Conservation (phyloP, 2,329 filamentous ascomycete genomes). For the Aspergillus cejpii region DNA sequence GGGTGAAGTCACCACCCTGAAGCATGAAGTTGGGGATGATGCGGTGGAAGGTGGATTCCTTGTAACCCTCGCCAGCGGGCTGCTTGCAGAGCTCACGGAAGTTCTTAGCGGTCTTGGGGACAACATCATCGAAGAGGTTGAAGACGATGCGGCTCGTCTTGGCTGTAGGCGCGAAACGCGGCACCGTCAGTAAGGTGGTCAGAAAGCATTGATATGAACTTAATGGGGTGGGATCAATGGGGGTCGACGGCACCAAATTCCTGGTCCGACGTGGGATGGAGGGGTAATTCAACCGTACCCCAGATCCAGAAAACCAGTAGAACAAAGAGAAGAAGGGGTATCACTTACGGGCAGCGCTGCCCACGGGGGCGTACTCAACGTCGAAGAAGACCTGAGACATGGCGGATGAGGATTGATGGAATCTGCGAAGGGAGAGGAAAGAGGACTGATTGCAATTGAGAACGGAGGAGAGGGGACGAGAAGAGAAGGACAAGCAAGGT, state of each 20-base stretch:
- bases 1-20: constrained; percentile 93
- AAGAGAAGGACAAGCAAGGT: constrained; percentile 39
- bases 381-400: constrained; percentile 76
- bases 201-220: constrained; percentile 6
- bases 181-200: constrained; percentile 19
- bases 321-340: constrained; percentile 8
- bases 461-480: constrained; percentile 30
- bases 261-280: not conserved
- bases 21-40: constrained; percentile 93
- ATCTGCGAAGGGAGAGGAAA: constrained; percentile 44
- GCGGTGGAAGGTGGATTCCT: constrained; percentile 80
- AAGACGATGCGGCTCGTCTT: constrained; percentile 79
- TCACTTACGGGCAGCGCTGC: constrained; percentile 27
- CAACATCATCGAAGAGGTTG: constrained; percentile 74
- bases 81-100: constrained; percentile 77
- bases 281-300: constrained; percentile 13
- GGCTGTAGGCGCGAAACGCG: constrained; percentile 42
- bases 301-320: constrained; percentile 9
- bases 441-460: constrained; percentile 26
- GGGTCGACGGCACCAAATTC: too few species aligned
- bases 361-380: constrained; percentile 51
- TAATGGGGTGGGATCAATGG: too few species aligned
- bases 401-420: constrained; percentile 60
- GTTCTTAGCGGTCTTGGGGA: constrained; percentile 83
- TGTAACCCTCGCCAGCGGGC: constrained; percentile 76